Evolutionary conservation across 768 basidiomycete genomes (phyloP).

Genomic region (Gautieria morchelliformis): DNA sequence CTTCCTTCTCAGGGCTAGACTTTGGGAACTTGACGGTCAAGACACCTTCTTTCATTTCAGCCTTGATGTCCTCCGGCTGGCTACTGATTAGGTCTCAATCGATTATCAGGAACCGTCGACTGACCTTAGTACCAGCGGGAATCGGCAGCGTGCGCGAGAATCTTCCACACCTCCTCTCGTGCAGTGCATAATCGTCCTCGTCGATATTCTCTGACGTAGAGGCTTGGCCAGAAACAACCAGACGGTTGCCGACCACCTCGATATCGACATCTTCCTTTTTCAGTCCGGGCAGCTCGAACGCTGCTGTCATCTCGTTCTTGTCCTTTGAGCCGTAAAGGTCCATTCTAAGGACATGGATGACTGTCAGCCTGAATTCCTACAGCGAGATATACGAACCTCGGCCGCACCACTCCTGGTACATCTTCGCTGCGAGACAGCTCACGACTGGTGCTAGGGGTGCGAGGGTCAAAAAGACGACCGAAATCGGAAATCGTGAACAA

Average conservation of each 20-base stretch:
- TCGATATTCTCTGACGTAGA: conserved; percentile 22
- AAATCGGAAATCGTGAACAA: conserved; percentile 2
- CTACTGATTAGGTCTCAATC: background rate
- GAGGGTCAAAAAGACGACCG: background rate
- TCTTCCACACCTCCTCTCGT: conserved; percentile 39
- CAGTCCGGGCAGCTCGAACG: conserved; percentile 48
- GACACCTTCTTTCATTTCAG: conserved; percentile 38
- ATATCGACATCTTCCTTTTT: conserved; percentile 39
- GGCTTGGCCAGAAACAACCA: conserved; percentile 40
- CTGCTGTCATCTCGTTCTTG: conserved; percentile 35
- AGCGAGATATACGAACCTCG: background rate
- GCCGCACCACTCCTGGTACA: background rate
- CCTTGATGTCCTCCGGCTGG: conserved; percentile 37
- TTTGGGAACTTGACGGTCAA: conserved; percentile 41
- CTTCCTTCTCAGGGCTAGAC: conserved; percentile 29
- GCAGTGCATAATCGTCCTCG: conserved; percentile 30
- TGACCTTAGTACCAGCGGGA: conserved; percentile 39
- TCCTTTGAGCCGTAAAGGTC: conserved; percentile 37
- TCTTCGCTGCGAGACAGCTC: background rate
- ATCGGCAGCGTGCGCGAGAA: conserved; percentile 40
- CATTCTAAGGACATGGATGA: conserved; percentile 15
- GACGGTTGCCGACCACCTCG: conserved; percentile 35
- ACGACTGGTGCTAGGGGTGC: background rate
- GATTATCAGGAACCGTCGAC: background rate
- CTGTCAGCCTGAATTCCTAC: too few relatives aligned